Base-by-base conservation (phyloP, 1,284 basidiomycete genomes). In the Coriolopsis trogii region DNA sequence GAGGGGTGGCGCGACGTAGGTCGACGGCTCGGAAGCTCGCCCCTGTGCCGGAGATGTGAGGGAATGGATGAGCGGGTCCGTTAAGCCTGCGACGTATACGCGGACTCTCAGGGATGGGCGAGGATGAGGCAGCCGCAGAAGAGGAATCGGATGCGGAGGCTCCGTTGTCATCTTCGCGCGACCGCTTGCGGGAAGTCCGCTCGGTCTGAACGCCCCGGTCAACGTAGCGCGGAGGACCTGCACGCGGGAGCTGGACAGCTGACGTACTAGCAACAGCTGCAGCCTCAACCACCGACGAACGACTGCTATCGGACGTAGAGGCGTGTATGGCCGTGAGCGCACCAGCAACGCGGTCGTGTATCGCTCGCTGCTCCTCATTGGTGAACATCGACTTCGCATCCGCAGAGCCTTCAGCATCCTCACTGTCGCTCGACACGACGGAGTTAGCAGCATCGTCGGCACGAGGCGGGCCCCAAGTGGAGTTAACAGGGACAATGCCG, bases 381-480 rank as follows among this genome's bases (percentile, higher is more conserved):
- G n/a, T n/a, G n/a, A n/a, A n/a, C n/a, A n/a, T n/a, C n/a, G n/a
- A n/a, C n/a, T n/a, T n/a, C n/a, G n/a, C n/a, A n/a, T n/a, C n/a
- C n/a, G n/a, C n/a, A n/a, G n/a, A n/a, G n/a, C 10, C 10, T 18
- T 28, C 26, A 30, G n/a, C n/a, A n/a, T 49, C 43, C 16, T 49
- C 43, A 41, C 31, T 36, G 20, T 46, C 10, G 44, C 43, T 51
- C 26, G 50, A 39, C 12, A 53, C 48, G 15, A 50, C 36, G 12
- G 53, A 47, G 40, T 58, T 51, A 12, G 53, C 56, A 1, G 53
- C 56, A 21, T 58, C 53, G 41, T 58, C 56, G 12, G 56, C 50
- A 18, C 36, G 47, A 13, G 53, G 36, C 6, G 53, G 36, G 15
- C 45, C 46, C 25, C 33, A 29, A 16, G 46, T 48, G 36, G 51